Evolutionary conservation across 306 rosid genomes (phyloP), one percentile per base, ranked within the genome.

Genomic region (Myrica gale): DNA sequence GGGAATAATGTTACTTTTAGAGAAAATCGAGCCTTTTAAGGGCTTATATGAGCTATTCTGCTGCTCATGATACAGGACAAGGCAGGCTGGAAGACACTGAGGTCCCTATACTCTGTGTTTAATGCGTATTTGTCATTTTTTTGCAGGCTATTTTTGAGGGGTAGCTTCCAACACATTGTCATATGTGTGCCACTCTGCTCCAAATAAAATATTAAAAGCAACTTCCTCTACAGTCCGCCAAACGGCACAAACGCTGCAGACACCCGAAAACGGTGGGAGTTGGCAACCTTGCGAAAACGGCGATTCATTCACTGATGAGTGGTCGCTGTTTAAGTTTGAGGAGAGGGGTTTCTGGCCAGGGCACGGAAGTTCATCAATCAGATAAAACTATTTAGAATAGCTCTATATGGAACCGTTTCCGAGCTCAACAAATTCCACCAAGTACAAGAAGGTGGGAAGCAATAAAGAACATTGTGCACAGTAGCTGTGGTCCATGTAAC

Each of bases 1-100:
- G 37, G 3, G 3, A 32, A 32, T 32, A 32, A 32, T 32, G 37
- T 32, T 32, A 32, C 37, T 32, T 32, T 32, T 32, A 56, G 42
- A 43, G 76, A 65, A 81, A 62, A 26, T 47, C 54, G 69, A n/a
- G 52, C 70, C 57, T 45, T 13, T 56, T 23, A 46, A 9, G 26
- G 57, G 10, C 58, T 39, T 53, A 12, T 1, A 19, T 9, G 63
- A 57, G 9, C 1, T 57, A 55, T 55, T 0, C 9, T 57, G 23
- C 23, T 57, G 63, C 32, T 57, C 26, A 20, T 19, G 39, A 57
- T 57, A 19, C 1, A 57, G 7, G 63, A 52, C 79, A 51, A 7
- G n/a, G 5, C 39, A 51, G 48, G 60, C 43, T 67, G 54, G 8
- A 54, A 17, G 19, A 53, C 20, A 3, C 20, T 57, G 63, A 1